Evolutionary conservation across 2,329 filamentous ascomycete species (phyloP).

Genomic region (Davidsoniella eucalypti): DNA sequence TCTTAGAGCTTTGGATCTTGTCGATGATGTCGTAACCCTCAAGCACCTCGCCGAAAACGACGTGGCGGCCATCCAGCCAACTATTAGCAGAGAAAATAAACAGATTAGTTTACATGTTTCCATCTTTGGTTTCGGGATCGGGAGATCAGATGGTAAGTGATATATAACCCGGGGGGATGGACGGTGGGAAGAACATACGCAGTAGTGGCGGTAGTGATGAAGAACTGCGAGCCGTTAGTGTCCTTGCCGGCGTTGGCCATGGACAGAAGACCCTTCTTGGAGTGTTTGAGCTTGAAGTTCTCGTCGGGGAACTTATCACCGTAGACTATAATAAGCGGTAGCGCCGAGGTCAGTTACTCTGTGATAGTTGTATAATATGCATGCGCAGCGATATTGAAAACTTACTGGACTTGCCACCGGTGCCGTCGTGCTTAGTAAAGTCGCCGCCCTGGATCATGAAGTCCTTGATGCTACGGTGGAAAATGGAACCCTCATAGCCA

Average conservation of each 20-base stretch:
- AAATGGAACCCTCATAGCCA: slow-evolving; percentile 64
- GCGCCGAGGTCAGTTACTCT: too few relatives aligned
- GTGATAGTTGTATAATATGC: neutral
- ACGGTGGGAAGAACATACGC: slow-evolving; percentile 31
- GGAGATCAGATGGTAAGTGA: neutral
- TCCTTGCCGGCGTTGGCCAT: slow-evolving; percentile 78
- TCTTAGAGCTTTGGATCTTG: slow-evolving; percentile 59
- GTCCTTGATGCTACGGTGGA: slow-evolving; percentile 80
- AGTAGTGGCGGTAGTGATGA: slow-evolving; percentile 73
- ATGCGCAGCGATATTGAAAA: slow-evolving; percentile 14
- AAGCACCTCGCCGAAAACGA: slow-evolving; percentile 77
- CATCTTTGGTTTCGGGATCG: neutral
- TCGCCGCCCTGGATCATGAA: slow-evolving; percentile 91
- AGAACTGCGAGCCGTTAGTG: slow-evolving; percentile 82
- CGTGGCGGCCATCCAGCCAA: slow-evolving; percentile 72
- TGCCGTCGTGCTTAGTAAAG: slow-evolving; percentile 70
- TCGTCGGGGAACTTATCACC: slow-evolving; percentile 71
- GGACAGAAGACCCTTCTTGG: slow-evolving; percentile 65
- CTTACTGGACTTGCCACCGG: slow-evolving; percentile 70
- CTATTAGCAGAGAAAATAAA: slow-evolving; percentile 22
- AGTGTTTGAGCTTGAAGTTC: slow-evolving; percentile 93
- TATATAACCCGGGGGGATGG: neutral
- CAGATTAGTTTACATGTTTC: slow-evolving; percentile 2
- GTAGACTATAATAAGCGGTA: slow-evolving; percentile 41
- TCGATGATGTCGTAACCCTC: slow-evolving; percentile 71